Conservation (phyloP, 2,329 filamentous ascomycete species). For the Ascochyta pisi region DNA sequence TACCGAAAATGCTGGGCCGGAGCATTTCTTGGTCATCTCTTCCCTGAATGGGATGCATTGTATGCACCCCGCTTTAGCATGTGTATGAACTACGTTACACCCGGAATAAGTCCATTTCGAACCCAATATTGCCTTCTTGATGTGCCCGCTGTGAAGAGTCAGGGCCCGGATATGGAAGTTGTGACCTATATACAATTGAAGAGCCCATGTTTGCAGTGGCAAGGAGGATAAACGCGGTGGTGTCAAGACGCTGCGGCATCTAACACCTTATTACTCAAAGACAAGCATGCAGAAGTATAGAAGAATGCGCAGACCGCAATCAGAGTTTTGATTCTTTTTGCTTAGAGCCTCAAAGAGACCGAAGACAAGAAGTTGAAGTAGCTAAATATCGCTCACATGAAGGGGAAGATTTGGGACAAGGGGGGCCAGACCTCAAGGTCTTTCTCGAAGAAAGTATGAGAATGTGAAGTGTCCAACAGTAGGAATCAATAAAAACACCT, state of each 20-base stretch:
- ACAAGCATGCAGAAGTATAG: not conserved
- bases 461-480: slow-evolving; percentile 9
- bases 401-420: not conserved
- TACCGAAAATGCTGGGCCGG: slow-evolving; percentile 5
- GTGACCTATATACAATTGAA: not conserved
- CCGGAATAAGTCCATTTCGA: not conserved
- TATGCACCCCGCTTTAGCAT: slow-evolving; percentile 11
- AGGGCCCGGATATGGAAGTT: not conserved
- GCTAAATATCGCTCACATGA: slow-evolving; percentile 20
- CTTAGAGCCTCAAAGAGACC: slow-evolving; percentile 2
- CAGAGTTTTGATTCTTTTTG: slow-evolving; percentile 5
- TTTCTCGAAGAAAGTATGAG: not conserved
- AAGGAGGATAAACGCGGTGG: not conserved
- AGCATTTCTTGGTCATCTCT: slow-evolving; percentile 5
- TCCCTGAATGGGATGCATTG: slow-evolving; percentile 1
- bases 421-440: not conserved
- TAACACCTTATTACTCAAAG: not conserved
- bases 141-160: too few relatives aligned
- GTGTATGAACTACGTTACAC: slow-evolving; percentile 4
- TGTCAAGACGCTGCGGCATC: too few relatives aligned
- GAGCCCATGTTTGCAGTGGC: not conserved
- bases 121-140: not conserved
- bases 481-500: slow-evolving; percentile 12
- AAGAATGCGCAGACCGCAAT: slow-evolving; percentile 1
- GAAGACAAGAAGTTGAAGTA: slow-evolving; percentile 5